These are phyloP conservation scores for Pseudonitzschia delicatissima DNA, from an alignment of 108 stramenopile genomes.

Conservation along the genomic window DNA sequence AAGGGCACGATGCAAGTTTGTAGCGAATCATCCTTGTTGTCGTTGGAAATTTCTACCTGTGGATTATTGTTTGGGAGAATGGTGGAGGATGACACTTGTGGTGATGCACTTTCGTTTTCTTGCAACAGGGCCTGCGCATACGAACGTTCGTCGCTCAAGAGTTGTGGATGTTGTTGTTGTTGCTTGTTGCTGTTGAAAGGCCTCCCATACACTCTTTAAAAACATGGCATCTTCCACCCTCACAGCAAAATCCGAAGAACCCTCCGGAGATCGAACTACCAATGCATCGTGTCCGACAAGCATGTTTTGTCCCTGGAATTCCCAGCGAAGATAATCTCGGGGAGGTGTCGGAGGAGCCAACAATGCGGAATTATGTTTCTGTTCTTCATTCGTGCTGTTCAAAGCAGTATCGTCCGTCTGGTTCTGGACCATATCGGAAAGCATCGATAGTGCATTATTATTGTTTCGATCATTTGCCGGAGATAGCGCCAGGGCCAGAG, in stretches of 20 bases:
- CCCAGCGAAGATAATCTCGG: conserved; percentile 69
- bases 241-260: conserved; percentile 42
- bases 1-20: conserved; percentile 74
- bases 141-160: conserved; percentile 2
- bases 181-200: conserved; percentile 17
- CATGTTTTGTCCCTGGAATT: conserved; percentile 72
- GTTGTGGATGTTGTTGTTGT: background rate
- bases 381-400: conserved; percentile 8
- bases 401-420: background rate
- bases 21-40: conserved; percentile 36
- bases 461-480: background rate
- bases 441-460: conserved; percentile 14
- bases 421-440: conserved; percentile 12
- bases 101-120: background rate
- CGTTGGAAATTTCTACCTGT: background rate
- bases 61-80: background rate
- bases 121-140: conserved; percentile 34
- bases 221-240: conserved; percentile 56
- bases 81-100: background rate
- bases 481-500: conserved; percentile 16
- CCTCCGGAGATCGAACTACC: conserved; percentile 20
- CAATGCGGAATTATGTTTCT: conserved; percentile 14
- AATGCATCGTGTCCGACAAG: conserved; percentile 76
- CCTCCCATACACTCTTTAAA: conserved; percentile 34
- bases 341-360: conserved; percentile 38